Evolutionary conservation across 768 basidiomycete genomes (phyloP).

Genomic region (Russula foetens): DNA sequence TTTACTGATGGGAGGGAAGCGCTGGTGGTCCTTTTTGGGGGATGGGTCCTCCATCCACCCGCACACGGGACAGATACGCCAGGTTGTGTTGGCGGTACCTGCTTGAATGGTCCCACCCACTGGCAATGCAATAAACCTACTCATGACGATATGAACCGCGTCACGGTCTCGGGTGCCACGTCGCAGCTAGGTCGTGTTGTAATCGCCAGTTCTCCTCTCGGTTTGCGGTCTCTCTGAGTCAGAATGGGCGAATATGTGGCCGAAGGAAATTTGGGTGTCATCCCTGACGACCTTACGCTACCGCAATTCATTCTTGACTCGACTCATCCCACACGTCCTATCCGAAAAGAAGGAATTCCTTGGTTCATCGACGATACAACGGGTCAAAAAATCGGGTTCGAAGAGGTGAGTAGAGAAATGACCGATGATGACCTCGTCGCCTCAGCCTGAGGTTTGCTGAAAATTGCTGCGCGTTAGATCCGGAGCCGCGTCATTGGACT

Average conservation of each 20-base stretch:
- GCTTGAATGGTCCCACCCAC: too few species aligned
- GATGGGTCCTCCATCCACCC: too few species aligned
- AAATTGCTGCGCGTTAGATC: constrained; percentile 21
- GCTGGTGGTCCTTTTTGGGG: too few species aligned
- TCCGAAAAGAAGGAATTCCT: constrained; percentile 17
- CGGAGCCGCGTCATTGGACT: constrained; percentile 30
- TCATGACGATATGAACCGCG: too few species aligned
- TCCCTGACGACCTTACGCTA: background rate
- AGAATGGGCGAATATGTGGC: background rate
- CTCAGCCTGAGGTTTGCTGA: background rate
- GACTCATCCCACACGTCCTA: background rate
- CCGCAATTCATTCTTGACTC: background rate
- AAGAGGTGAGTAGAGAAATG: constrained; percentile 27
- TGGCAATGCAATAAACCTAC: too few species aligned
- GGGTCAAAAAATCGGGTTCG: constrained; percentile 26
- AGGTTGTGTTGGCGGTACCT: too few species aligned
- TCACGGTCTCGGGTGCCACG: too few species aligned
- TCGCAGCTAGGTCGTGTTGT: too few species aligned
- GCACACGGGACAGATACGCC: too few species aligned
- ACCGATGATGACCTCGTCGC: too few species aligned
- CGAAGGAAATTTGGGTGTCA: background rate
- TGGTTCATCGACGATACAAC: constrained; percentile 36
- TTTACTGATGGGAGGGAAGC: too few species aligned
- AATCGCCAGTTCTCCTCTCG: too few species aligned
- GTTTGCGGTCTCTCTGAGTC: background rate